phyloP scores from a whole-genome alignment of 2,329 filamentous ascomycete genomes.

The Zymoseptoria pseudotritici region DNA sequence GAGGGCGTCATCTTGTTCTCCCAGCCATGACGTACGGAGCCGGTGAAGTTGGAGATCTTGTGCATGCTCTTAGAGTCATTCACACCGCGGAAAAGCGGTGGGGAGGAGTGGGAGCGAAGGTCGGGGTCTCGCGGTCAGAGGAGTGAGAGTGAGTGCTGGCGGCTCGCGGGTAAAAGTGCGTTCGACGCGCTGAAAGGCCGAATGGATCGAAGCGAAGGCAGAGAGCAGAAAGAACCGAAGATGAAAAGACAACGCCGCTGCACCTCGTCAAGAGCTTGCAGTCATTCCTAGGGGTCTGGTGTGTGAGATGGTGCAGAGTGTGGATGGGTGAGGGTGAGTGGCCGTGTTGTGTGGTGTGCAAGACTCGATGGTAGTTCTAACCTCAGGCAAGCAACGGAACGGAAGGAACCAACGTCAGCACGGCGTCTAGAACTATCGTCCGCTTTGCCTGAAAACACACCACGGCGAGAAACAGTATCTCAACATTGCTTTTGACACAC shows the following conservation, averaged over 20 bases:
- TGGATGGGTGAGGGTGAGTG: conserved; percentile 3
- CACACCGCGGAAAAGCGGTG: conserved; percentile 8
- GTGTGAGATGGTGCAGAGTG: conserved; percentile 5
- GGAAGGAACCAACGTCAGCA: not conserved
- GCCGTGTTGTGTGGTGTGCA: not conserved
- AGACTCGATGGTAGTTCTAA: not conserved
- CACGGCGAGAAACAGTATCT: not conserved
- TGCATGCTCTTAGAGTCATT: conserved; percentile 44
- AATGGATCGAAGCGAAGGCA: conserved; percentile 4
- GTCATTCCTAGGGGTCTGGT: conserved; percentile 13
- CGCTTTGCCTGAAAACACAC: not conserved
- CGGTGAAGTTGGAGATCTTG: conserved; percentile 62
- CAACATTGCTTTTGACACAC: not conserved
- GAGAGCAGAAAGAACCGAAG: conserved; percentile 8
- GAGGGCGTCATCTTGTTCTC: conserved; percentile 54
- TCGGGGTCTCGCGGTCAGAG: conserved; percentile 2
- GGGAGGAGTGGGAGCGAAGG: conserved; percentile 3
- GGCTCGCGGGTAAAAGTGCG: conserved; percentile 1
- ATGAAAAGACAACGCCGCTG: conserved; percentile 12
- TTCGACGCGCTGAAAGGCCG: conserved; percentile 3
- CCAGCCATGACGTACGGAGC: conserved; percentile 59
- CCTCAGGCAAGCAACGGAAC: not conserved
- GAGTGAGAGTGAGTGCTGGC: conserved; percentile 6
- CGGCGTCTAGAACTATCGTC: too few relatives aligned
- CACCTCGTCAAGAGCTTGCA: conserved; percentile 17